A percentile compares a stretch with the other conserved stretches of the same genome.
Conservation (phyloP, 1,139 yeast genomes). For the Yamadazyma diddensiae region DNA sequence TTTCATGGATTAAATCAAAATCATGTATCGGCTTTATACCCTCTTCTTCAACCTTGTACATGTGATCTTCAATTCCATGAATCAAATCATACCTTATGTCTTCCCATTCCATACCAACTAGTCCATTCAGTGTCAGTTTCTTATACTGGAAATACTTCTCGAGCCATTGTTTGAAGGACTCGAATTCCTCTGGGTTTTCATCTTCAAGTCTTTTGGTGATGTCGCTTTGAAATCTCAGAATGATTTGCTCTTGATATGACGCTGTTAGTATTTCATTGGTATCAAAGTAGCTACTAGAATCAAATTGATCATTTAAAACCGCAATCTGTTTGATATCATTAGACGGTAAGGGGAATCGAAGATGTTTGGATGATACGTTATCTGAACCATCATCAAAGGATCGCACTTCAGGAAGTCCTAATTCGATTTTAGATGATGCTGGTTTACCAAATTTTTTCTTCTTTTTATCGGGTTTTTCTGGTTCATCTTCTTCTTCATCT, state of each 20-base stretch:
- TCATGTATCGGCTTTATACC: conserved; percentile 28
- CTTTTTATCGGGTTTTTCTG: conserved; percentile 9
- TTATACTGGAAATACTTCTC: conserved; percentile 39
- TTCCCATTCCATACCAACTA: conserved; percentile 47
- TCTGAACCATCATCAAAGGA: neutral
- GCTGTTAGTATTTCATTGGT: neutral
- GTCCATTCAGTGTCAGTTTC: conserved; percentile 35
- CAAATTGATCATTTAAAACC: neutral
- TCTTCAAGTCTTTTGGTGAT: conserved; percentile 4
- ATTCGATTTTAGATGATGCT: neutral
- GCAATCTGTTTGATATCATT: neutral
- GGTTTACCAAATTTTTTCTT: conserved; percentile 7
- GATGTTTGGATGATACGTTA: neutral
- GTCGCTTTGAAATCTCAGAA: neutral
- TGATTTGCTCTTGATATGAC: neutral
- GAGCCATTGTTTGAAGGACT: conserved; percentile 32
- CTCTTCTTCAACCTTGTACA: conserved; percentile 18
- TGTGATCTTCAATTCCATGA: conserved; percentile 35
- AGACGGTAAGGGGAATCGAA: neutral
- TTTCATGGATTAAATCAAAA: conserved; percentile 34
- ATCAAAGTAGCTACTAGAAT: neutral
- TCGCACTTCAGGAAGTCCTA: neutral
- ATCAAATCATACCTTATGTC: conserved; percentile 40
- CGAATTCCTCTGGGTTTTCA: conserved; percentile 25
- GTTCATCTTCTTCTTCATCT: conserved; percentile 16